These are phyloP conservation scores for Neurospora pannonica DNA, from an alignment of 495 filamentous ascomycete genomes.

Conservation along the genomic window DNA sequence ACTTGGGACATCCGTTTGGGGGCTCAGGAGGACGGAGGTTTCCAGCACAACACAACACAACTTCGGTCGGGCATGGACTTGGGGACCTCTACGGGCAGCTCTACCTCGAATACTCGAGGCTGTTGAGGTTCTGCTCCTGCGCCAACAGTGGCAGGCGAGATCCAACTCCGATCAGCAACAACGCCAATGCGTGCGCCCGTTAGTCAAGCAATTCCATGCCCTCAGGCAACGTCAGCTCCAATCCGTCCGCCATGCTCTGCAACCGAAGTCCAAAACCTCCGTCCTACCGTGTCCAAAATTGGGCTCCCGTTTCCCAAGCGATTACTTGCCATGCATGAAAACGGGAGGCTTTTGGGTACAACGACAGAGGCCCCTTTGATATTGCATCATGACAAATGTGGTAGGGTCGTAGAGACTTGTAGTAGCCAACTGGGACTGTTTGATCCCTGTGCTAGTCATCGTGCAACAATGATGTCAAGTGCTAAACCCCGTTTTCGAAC, in stretches of 20 bases:
- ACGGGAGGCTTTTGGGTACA: not conserved
- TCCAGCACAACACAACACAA: slow-evolving; percentile 4
- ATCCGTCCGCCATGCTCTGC: not conserved
- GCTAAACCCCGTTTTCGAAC: not conserved
- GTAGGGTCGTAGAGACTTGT: not conserved
- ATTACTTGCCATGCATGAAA: not conserved
- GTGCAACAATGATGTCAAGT: not conserved
- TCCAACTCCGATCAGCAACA: not conserved
- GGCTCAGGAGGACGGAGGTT: slow-evolving; percentile 4
- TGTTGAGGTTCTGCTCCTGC: not conserved
- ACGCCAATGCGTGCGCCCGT: not conserved
- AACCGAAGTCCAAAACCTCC: not conserved
- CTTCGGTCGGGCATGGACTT: not conserved
- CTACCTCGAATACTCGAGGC: not conserved
- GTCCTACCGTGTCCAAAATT: not conserved
- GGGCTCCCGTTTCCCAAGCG: not conserved
- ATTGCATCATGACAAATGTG: not conserved
- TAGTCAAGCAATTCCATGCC: not conserved
- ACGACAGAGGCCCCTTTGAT: not conserved
- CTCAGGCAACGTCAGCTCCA: not conserved
- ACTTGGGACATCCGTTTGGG: not conserved
- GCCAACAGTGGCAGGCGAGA: not conserved
- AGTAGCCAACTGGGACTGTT: not conserved
- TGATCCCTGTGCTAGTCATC: not conserved
- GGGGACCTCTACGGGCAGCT: not conserved